Evolutionary conservation across 257 asterid species (phyloP), one percentile per base, ranked within the genome.

Genomic region (Solanum clarkiae): DNA sequence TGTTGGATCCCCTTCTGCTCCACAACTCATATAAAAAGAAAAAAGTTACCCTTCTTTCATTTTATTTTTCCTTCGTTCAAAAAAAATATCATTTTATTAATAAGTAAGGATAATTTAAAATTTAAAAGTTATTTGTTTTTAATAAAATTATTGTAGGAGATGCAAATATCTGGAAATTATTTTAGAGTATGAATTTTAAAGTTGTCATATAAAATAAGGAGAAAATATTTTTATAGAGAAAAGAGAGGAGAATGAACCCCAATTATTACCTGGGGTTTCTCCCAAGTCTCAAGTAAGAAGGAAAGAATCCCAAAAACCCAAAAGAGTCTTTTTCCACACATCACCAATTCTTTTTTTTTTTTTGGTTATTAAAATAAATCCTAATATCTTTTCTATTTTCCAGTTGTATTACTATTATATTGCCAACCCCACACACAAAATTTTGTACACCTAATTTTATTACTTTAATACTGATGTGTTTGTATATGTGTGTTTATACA

Each of bases 241-340:
- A 75, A 70, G 65, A 54, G 80, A 49, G 54, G 66, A 81, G 88
- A 68, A 91, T 75, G 89, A 92, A 83, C 70, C 88, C 91, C 88
- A 77, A 47, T 22, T 7, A 47, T 54, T 85, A 79, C 86, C 85
- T 80, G 75, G 89, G 90, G 89, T 86, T 84, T 87, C 88, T 91
- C 93, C 84, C 89, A 75, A 88, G 60, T 29, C 93, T 84, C 89
- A 75, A 88, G 60, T 29, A 22, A 45, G 59, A 49, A 89, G 95
- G 87, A 94, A 94, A 89, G 92, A 92, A 92, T 92, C 93, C 87
- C 26, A 68, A 82, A 70, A 71, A 70, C 86, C 53, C 81, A 81
- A 87, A 59, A 86, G 71, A 65, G 84, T 66, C 84, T 77, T 85
- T 85, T 88, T 89, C 36, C 0, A 14, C 15, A 49, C 45, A 49